Evolutionary conservation across 2,329 filamentous ascomycete species (phyloP), one percentile per base, ranked within the genome.

Genomic region (Pseudogymnoascus sp.): DNA sequence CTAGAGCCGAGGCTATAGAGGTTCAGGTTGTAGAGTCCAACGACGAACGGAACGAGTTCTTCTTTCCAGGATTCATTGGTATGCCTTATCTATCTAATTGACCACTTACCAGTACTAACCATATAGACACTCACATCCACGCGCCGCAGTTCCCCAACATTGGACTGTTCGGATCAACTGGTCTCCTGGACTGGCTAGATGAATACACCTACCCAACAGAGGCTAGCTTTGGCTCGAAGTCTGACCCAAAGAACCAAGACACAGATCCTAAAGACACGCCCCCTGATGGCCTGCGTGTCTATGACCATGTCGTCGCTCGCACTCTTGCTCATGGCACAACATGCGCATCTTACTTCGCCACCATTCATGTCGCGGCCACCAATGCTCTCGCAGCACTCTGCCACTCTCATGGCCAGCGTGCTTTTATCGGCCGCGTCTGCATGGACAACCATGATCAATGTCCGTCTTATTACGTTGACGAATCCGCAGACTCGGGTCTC

Each of bases 281-380:
- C 72, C 66, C 1, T 82, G 45, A 88, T 67, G 84, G 85, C 0
- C 76, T 85, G 4, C 79, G 78, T 33, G 86, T 95, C 65, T 99
- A 97, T 76, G 81, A 82, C 21, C 87, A 88, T 63, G 88, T 90
- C 66, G 83, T 99, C 65, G 80, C 85, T 31, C 86, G 90, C 52
- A 96, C 92, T 0, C 83, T 99, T 8, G 83, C 90, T 18, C 86
- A 97, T 72, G 94, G 94, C 65, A 99, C 94, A 8, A 99, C 94
- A 0, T 94, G 89, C 9, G 92, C 92, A 5, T 85, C 90, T n/a
- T 97, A 97, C 80, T 97, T 89, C 73, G 93, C 93, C 63, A 97
- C 94, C 21, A 86, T 91, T 65, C 87, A 96, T 72, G 89, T 96
- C 1, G 80, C 84, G 0, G 86, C 92, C 1, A 99, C 94, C n/a